These are phyloP conservation scores for Incumbomyces lentus DNA, from an alignment of 2,329 filamentous ascomycete genomes.

Conservation along the genomic window DNA sequence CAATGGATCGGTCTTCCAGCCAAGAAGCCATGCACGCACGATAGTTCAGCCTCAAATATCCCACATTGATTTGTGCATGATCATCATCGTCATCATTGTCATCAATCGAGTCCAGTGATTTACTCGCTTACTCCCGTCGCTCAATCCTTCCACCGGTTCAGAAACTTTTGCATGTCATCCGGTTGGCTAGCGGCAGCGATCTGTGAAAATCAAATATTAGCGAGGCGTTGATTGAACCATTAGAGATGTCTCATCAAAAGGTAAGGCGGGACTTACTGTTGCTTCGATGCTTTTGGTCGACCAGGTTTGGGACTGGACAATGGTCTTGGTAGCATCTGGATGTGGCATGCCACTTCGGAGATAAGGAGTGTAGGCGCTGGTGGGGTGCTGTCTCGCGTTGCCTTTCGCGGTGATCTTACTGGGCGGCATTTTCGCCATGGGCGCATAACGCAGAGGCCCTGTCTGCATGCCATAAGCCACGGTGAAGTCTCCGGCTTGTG, in stretches of 20 bases:
- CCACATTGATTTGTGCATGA: no score
- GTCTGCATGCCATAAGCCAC: constrained; percentile 48
- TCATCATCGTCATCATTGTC: no score
- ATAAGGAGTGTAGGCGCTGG: constrained; percentile 41
- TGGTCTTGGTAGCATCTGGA: constrained; percentile 41
- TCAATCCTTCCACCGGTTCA: constrained; percentile 51
- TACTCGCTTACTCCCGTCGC: neutral
- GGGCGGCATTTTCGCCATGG: constrained; percentile 49
- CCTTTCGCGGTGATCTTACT: constrained; percentile 48
- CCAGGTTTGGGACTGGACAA: constrained; percentile 43
- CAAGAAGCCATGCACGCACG: no score
- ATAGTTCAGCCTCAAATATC: no score
- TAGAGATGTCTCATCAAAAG: neutral
- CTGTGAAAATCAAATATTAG: constrained; percentile 27
- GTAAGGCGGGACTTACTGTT: constrained; percentile 39
- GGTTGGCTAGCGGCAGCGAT: constrained; percentile 43
- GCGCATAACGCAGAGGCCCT: constrained; percentile 49
- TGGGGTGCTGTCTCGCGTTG: constrained; percentile 43
- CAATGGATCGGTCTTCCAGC: no score
- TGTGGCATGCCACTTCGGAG: constrained; percentile 32
- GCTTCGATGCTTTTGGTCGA: constrained; percentile 45
- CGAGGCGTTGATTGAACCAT: neutral
- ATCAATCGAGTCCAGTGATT: no score
- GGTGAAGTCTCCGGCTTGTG: constrained; percentile 23
- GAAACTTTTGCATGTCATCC: constrained; percentile 45